phyloP scores from a whole-genome alignment of 306 rosid species.

The Trichosanthes cucumerina region DNA sequence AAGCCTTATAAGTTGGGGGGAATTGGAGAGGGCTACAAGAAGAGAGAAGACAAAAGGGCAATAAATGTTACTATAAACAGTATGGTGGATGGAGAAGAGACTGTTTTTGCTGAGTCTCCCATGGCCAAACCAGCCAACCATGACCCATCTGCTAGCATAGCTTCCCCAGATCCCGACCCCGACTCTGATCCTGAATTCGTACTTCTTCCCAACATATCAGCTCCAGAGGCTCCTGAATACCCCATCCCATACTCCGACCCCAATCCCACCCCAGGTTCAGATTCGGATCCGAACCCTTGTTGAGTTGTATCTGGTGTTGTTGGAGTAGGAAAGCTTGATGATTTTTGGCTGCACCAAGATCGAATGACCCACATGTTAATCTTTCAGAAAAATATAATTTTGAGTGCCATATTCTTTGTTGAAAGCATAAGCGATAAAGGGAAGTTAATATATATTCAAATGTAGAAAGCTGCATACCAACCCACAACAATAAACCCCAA shows the following conservation, averaged over 20 bases:
- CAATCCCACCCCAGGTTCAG: not conserved
- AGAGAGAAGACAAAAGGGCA: conserved; percentile 17
- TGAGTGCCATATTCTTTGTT: not conserved
- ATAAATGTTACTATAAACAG: conserved; percentile 7
- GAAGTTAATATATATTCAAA: not conserved
- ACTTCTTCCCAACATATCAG: conserved; percentile 15
- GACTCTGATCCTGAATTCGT: conserved; percentile 9
- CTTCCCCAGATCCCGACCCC: conserved; percentile 24
- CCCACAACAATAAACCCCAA: not conserved
- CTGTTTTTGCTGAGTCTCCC: conserved; percentile 54
- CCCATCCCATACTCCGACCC: conserved; percentile 22
- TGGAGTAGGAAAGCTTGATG: conserved; percentile 36
- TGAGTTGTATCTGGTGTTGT: conserved; percentile 14
- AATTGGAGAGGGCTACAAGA: conserved; percentile 18
- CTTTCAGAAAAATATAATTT: not conserved
- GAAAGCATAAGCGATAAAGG: not conserved
- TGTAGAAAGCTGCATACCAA: not conserved
- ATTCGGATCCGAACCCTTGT: conserved; percentile 10
- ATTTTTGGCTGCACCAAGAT: conserved; percentile 34
- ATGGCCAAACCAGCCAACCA: conserved; percentile 95
- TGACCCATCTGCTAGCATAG: conserved; percentile 58
- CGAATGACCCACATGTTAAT: not conserved
- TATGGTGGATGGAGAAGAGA: conserved; percentile 17
- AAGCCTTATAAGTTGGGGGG: conserved; percentile 7
- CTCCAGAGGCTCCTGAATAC: conserved; percentile 10